A percentile compares a stretch with the other conserved stretches of the same genome.
Evolutionary conservation across 73 alveolate species (phyloP).

Genomic region (Strombidium stylifer): DNA sequence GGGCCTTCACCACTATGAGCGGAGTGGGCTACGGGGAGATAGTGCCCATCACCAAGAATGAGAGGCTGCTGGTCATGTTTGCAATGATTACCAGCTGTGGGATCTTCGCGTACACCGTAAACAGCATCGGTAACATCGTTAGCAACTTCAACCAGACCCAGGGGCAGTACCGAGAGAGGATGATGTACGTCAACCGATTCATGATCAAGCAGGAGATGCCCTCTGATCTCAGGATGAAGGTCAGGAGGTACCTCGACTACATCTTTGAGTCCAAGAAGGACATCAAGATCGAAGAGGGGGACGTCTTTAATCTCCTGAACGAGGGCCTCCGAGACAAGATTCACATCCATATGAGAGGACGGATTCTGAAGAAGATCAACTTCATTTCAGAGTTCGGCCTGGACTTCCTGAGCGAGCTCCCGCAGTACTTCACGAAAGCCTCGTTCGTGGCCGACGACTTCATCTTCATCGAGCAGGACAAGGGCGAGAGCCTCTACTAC

Average conservation of each 20-base stretch:
- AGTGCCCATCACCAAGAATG: conserved; percentile 70
- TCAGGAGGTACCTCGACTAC: conserved; percentile 70
- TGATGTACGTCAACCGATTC: conserved; percentile 53
- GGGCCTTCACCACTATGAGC: conserved; percentile 75
- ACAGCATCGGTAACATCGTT: conserved; percentile 65
- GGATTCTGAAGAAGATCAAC: conserved; percentile 46
- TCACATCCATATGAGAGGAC: conserved; percentile 49
- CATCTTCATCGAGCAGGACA: conserved; percentile 53
- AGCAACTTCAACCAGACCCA: conserved; percentile 37
- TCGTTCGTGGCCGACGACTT: conserved; percentile 53
- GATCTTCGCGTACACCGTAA: conserved; percentile 73
- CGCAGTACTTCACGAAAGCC: conserved; percentile 3
- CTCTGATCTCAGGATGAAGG: conserved; percentile 43
- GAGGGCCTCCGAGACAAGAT: conserved; percentile 56
- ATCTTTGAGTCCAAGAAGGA: conserved; percentile 58
- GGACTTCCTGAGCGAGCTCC: conserved; percentile 35
- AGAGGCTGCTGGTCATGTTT: conserved; percentile 64
- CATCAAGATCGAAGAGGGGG: conserved; percentile 67
- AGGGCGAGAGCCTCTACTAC: conserved; percentile 49
- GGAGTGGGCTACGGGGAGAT: conserved; percentile 92
- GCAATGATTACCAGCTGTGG: conserved; percentile 57
- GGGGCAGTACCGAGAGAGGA: conserved; percentile 47
- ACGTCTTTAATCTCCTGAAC: conserved; percentile 45
- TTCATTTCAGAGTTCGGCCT: conserved; percentile 53
- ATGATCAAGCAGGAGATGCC: conserved; percentile 55